These are phyloP conservation scores for Cunninghamia lanceolata DNA, from an alignment of 75 land plant genomes.

Conservation along the genomic window DNA sequence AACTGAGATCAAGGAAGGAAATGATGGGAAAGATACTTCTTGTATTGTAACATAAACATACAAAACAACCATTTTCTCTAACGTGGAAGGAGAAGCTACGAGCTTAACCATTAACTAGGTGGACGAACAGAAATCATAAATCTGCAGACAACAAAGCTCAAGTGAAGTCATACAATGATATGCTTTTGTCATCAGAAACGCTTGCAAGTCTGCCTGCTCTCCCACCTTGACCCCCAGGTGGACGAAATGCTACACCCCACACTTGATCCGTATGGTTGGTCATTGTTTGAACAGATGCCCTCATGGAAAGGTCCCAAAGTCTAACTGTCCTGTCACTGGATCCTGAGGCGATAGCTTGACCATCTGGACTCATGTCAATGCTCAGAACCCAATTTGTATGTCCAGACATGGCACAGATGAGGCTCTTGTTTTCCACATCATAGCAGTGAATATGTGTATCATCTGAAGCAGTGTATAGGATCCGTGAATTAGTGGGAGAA, in stretches of 20 bases:
- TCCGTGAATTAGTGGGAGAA: slow-evolving; percentile 69
- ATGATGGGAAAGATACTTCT: neutral
- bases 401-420: slow-evolving; percentile 85
- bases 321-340: slow-evolving; percentile 85
- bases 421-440: slow-evolving; percentile 77
- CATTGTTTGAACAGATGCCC: slow-evolving; percentile 86
- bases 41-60: neutral
- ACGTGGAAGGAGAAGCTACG: neutral
- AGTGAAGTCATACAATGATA: slow-evolving; percentile 83
- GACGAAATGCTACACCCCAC: slow-evolving; percentile 96
- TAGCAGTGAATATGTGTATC: slow-evolving; percentile 92
- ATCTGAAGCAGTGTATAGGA: slow-evolving; percentile 87
- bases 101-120: neutral
- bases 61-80: neutral
- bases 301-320: slow-evolving; percentile 91
- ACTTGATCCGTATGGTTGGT: slow-evolving; percentile 91
- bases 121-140: neutral
- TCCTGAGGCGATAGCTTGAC: slow-evolving; percentile 81
- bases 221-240: slow-evolving; percentile 54
- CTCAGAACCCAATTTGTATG: slow-evolving; percentile 92
- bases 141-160: slow-evolving; percentile 16
- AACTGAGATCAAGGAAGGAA: neutral
- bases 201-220: slow-evolving; percentile 83
- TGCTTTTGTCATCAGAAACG: slow-evolving; percentile 93
- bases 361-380: slow-evolving; percentile 91